Conservation (phyloP, 768 basidiomycete genomes). For the Scleroderma citrinum region DNA sequence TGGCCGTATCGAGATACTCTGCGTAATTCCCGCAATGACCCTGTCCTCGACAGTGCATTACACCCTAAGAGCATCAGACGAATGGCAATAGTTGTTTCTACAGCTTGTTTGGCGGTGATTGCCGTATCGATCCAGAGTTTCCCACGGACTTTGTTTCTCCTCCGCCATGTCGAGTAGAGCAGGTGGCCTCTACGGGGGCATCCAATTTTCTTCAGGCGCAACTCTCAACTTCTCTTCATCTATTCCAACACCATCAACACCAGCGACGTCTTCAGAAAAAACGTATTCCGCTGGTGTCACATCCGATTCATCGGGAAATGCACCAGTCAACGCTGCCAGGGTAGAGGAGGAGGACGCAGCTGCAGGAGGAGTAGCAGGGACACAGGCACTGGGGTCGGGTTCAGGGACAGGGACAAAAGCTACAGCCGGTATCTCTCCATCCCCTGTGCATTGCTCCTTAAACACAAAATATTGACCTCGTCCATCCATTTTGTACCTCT, state of each 20-base stretch:
- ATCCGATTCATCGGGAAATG: slow-evolving; percentile 13
- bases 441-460: slow-evolving; percentile 33
- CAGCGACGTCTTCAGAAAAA: slow-evolving; percentile 10
- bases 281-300: slow-evolving; percentile 8
- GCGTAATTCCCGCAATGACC: neutral
- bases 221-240: slow-evolving; percentile 43
- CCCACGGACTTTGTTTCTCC: slow-evolving; percentile 3
- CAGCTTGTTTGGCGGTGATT: too few relatives aligned
- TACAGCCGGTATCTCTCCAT: slow-evolving; percentile 52
- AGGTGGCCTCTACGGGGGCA: slow-evolving; percentile 82
- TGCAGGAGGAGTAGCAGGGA: slow-evolving; percentile 32
- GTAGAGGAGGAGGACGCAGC: slow-evolving; percentile 21
- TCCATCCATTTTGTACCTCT: slow-evolving; percentile 21
- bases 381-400: slow-evolving; percentile 41
- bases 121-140: too few relatives aligned
- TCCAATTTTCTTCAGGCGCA: slow-evolving; percentile 72
- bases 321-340: slow-evolving; percentile 17
- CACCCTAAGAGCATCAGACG: too few relatives aligned
- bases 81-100: too few relatives aligned
- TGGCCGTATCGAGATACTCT: slow-evolving; percentile 1
- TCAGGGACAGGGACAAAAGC: slow-evolving; percentile 33
- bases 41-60: too few relatives aligned
- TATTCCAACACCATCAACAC: slow-evolving; percentile 19
- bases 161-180: slow-evolving; percentile 68
- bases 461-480: slow-evolving; percentile 34